Evolutionary conservation across 2,329 filamentous ascomycete genomes (phyloP), one percentile per base, ranked within the genome.

Genomic region (Claviceps africana): DNA sequence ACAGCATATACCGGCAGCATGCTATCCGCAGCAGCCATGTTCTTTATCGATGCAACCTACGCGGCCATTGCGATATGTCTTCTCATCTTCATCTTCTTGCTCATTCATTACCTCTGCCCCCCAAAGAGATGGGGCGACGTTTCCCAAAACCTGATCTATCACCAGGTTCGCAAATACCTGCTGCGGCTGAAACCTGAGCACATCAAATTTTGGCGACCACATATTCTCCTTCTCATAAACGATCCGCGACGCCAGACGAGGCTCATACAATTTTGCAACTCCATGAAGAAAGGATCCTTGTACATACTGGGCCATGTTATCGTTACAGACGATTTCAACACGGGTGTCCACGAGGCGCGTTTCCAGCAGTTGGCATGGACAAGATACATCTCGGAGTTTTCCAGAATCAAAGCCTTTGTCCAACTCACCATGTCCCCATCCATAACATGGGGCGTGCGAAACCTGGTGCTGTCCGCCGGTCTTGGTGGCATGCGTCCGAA

Each of bases 71-170:
- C 86, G 48, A 82, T 93, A 19, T 82, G 78, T 13, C 71, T 90
- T 19, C 71, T 94, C 8, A 72, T 91, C 8, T 67, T 86, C n/a
- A 72, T 95, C 2, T 95, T 95, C 64, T 67, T 90, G 17, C 69
- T 94, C 35, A 93, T 95, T 30, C 88, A 95, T 62, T 95, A 91
- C 59, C 82, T 85, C 0, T 85, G 85, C 33, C 86, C 87, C 1
- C 88, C 88, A 0, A 95, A 94, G 62, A 80, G 85, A 37, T 95
- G 88, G 88, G 88, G 88, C 1, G 88, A 94, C 65, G 88, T 95
- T 19, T 90, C 86, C 9, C 88, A 95, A 60, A 90, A 87, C 60
- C 70, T 95, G 55, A 94, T 95, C 50, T 95, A 94, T 61, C 57
- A 80, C 55, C 88, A 95, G 69, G 88, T 94, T 15, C 79, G 88